Percentiles rank a stretch among this genome's conserved stretches.
Conservation (phyloP, 805 yeast species). For the Wickerhamiella azymoides region DNA sequence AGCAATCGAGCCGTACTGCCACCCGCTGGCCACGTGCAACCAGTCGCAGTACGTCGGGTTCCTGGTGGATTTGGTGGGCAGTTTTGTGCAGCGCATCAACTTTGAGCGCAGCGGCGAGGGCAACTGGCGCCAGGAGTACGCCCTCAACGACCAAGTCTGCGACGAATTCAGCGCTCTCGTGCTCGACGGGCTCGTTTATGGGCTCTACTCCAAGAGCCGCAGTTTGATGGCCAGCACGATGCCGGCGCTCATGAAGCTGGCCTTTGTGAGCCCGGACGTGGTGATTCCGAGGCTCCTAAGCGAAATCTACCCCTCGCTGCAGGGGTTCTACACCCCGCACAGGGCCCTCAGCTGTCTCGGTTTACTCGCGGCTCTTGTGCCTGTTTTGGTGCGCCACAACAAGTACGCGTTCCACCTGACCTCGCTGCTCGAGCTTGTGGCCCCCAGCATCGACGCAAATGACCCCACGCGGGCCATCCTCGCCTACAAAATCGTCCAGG, state of each 20-base stretch:
- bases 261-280: slow-evolving; percentile 43
- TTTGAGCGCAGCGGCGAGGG: slow-evolving; percentile 24
- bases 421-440: slow-evolving; percentile 49
- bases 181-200: slow-evolving; percentile 41
- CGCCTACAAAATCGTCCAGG: slow-evolving; percentile 54
- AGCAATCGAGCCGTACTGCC: slow-evolving; percentile 66
- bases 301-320: slow-evolving; percentile 50
- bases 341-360: slow-evolving; percentile 61
- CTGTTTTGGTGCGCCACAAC: slow-evolving; percentile 51
- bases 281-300: slow-evolving; percentile 25
- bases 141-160: slow-evolving; percentile 23
- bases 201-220: slow-evolving; percentile 32
- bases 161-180: slow-evolving; percentile 37
- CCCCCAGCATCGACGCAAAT: slow-evolving; percentile 80
- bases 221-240: slow-evolving; percentile 9
- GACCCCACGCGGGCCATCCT: slow-evolving; percentile 62
- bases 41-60: slow-evolving; percentile 52
- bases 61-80: slow-evolving; percentile 39
- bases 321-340: slow-evolving; percentile 41
- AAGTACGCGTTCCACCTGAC: slow-evolving; percentile 66
- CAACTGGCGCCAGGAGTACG: slow-evolving; percentile 18
- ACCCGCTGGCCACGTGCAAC: slow-evolving; percentile 92
- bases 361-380: slow-evolving; percentile 47
- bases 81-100: slow-evolving; percentile 26
- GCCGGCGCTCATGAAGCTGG: slow-evolving; percentile 26